Conservation (phyloP, 176 grass and related monocot species). For the Carex littledalei region DNA sequence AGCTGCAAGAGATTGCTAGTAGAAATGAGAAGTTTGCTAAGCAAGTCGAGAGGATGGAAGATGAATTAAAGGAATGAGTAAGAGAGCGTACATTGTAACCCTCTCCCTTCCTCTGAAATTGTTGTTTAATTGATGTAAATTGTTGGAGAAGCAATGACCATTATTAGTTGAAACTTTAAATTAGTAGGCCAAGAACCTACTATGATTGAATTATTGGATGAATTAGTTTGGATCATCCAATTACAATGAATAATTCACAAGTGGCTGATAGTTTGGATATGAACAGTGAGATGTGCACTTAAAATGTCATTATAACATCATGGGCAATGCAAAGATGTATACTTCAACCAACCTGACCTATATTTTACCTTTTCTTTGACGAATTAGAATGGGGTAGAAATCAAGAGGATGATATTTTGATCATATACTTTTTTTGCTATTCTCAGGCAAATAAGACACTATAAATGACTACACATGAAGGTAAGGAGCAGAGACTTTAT, state of each 20-base stretch:
- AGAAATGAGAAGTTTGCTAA: background rate
- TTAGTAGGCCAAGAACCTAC: background rate
- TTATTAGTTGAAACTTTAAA: background rate
- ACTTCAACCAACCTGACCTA: background rate
- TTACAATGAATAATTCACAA: background rate
- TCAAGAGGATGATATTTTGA: background rate
- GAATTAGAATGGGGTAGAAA: background rate
- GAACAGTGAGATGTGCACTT: background rate
- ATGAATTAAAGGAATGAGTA: background rate
- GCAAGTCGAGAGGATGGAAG: constrained; percentile 26
- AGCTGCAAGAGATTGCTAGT: constrained; percentile 10
- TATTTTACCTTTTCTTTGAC: background rate
- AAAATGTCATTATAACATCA: background rate
- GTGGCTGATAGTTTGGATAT: background rate
- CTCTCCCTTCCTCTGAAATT: background rate
- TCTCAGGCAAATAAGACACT: background rate
- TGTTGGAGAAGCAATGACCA: background rate
- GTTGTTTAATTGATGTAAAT: background rate
- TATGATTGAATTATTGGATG: background rate
- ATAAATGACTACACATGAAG: background rate
- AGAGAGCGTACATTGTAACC: background rate
- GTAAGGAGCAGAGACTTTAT: background rate
- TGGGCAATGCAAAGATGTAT: background rate
- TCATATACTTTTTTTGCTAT: background rate
- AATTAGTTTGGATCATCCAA: background rate